Conservation (phyloP, 1,284 basidiomycete genomes). For the Marasmius tenuissimus region DNA sequence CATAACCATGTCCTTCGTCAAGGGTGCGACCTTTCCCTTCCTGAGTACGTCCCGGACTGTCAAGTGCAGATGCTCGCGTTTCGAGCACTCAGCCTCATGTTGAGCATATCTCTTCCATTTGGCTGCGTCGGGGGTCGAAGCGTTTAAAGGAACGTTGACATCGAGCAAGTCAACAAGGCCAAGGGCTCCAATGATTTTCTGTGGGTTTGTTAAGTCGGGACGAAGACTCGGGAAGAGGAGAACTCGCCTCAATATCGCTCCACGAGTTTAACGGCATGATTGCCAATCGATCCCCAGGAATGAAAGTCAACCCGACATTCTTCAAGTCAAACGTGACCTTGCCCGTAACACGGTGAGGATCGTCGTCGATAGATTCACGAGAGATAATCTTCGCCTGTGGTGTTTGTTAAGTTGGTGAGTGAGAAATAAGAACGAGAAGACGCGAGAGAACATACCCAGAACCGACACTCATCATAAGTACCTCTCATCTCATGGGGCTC, state of each 20-base stretch:
- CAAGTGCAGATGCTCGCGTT: conserved; percentile 1
- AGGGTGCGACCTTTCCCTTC: conserved; percentile 10
- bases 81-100: conserved; percentile 12
- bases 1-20: conserved; percentile 14
- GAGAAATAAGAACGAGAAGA: background rate
- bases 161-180: conserved; percentile 11
- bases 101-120: conserved; percentile 12
- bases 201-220: background rate
- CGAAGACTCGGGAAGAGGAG: background rate
- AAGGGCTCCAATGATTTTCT: conserved; percentile 12
- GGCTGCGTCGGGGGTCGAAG: background rate
- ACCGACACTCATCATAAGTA: conserved; percentile 12
- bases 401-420: no score
- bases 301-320: conserved; percentile 10
- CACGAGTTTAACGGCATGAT: conserved; percentile 13
- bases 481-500: conserved; percentile 13
- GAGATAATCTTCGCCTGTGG: conserved; percentile 2
- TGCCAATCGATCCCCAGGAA: conserved; percentile 12
- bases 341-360: conserved; percentile 3
- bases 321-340: conserved; percentile 10
- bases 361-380: conserved; percentile 8
- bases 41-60: conserved; percentile 10
- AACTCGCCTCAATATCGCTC: conserved; percentile 10
- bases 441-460: background rate
- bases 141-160: conserved; percentile 8